Conservation (phyloP, 2,329 filamentous ascomycete genomes). For the Fusarium redolens region DNA sequence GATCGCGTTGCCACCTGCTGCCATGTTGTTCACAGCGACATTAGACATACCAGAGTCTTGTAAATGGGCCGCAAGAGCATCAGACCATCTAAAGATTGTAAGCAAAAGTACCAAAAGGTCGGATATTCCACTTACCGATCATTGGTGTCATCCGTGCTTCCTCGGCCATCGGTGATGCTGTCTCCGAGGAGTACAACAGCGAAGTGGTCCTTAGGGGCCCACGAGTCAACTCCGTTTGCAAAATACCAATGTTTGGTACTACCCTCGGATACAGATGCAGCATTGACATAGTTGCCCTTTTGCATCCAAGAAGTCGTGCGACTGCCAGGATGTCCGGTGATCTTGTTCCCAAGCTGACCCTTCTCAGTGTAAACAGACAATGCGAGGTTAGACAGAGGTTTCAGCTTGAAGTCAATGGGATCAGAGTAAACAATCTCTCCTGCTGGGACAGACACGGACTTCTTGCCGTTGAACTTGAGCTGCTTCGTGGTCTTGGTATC, state of each 20-base stretch:
- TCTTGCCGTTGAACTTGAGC: conserved; percentile 18
- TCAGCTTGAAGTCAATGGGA: conserved; percentile 19
- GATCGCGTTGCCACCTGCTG: conserved; percentile 30
- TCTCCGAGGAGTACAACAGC: conserved; percentile 30
- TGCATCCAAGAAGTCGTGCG: conserved; percentile 34
- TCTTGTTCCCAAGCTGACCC: conserved; percentile 20
- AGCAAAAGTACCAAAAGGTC: background rate
- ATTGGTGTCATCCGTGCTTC: conserved; percentile 28
- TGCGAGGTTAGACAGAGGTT: conserved; percentile 21
- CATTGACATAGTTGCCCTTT: conserved; percentile 23
- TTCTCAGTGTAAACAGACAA: conserved; percentile 25
- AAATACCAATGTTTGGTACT: conserved; percentile 35
- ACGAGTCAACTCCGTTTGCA: conserved; percentile 18
- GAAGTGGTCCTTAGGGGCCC: conserved; percentile 20
- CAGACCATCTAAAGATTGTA: conserved; percentile 11
- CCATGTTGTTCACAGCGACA: conserved; percentile 32
- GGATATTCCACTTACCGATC: background rate
- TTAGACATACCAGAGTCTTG: conserved; percentile 14
- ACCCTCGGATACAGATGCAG: conserved; percentile 19
- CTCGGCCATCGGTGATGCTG: conserved; percentile 31
- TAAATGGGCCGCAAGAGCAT: conserved; percentile 20
- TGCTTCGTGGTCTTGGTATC: conserved; percentile 4
- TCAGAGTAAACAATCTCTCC: conserved; percentile 24
- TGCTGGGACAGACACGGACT: conserved; percentile 2
- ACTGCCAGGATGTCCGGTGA: conserved; percentile 30